Evolutionary conservation across 352 stramenopile genomes (phyloP), one percentile per base, ranked within the genome.

Genomic region (Plasmopara viticola): DNA sequence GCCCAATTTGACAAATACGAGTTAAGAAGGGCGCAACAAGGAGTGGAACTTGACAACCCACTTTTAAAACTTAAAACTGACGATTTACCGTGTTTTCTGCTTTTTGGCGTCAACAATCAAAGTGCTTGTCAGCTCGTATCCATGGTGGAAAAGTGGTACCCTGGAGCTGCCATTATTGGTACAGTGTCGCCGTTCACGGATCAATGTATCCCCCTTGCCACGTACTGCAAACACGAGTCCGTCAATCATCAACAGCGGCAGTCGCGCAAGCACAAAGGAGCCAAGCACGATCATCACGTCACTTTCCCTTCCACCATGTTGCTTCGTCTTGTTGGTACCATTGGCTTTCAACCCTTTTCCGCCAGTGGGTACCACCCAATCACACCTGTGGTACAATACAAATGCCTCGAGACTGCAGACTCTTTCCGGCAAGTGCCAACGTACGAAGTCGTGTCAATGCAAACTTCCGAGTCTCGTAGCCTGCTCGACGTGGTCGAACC

Each of bases 61-160:
- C 81, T 84, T 44, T 46, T 44, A 12, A 12, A 5, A 2, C 13
- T 60, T 10, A 33, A 51, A 13, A 51, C 55, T 0, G 20, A 31
- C 6, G 66, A 50, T 0, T 34, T 38, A 2, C 65, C 73, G n/a
- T 84, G 68, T 18, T 71, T 85, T 34, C 31, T 87, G 35, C n/a
- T 86, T 13, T 83, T 79, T 46, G 72, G 74, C 42, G 70, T 70
- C 17, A 86, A 86, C 50, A 50, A 61, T 12, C 70, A 72, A 47
- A 74, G 75, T 15, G 66, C 74, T 7, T 56, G 60, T 30, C 62
- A 74, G n/a, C 53, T 89, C 8, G 38, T 75, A 10, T 40, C 42
- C 6, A 49, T 71, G 13, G 44, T 81, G 17, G 45, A 54, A 3
- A 34, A 66, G 31, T 79, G 71, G 72, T 61, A 73, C 56, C 63